Conservation (phyloP, 192 early-diverging fungal species). For the Martensiomyces pterosporus region DNA sequence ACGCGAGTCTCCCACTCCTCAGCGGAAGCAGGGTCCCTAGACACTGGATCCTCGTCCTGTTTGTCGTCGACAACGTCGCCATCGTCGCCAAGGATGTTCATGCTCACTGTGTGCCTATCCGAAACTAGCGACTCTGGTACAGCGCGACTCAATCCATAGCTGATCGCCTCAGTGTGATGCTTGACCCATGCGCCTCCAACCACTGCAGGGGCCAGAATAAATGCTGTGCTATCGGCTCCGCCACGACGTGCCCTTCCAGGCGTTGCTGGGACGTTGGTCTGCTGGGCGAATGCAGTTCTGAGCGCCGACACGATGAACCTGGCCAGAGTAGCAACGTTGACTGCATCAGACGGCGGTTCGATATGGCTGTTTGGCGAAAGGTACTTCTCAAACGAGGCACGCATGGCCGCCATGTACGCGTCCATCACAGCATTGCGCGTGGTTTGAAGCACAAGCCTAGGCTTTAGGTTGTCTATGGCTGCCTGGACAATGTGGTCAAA, state of each 20-base stretch:
- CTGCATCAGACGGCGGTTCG: slow-evolving; percentile 6
- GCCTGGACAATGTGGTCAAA: slow-evolving; percentile 47
- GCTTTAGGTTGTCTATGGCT: slow-evolving; percentile 26
- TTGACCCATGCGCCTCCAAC: slow-evolving; percentile 34
- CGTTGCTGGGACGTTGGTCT: background rate
- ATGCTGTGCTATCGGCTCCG: background rate
- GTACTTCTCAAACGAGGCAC: too few relatives aligned
- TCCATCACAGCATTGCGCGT: slow-evolving; percentile 20
- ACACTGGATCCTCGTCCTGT: too few relatives aligned
- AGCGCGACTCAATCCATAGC: slow-evolving; percentile 11
- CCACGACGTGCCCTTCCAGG: background rate
- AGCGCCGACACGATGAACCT: slow-evolving; percentile 32
- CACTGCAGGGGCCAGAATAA: slow-evolving; percentile 25
- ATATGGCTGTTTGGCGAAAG: too few relatives aligned
- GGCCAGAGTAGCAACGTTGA: slow-evolving; percentile 36
- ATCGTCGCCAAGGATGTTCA: background rate
- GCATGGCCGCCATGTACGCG: slow-evolving; percentile 18
- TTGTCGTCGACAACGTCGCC: too few relatives aligned
- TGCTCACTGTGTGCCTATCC: background rate
- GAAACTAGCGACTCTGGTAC: background rate
- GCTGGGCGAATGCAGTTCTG: slow-evolving; percentile 2
- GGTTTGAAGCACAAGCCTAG: slow-evolving; percentile 10
- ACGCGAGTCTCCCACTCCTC: slow-evolving; percentile 21
- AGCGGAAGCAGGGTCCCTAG: slow-evolving; percentile 6
- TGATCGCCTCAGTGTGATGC: slow-evolving; percentile 21